phyloP scores from a whole-genome alignment of 805 yeast species.

The Cyberlindnera japonica region DNA sequence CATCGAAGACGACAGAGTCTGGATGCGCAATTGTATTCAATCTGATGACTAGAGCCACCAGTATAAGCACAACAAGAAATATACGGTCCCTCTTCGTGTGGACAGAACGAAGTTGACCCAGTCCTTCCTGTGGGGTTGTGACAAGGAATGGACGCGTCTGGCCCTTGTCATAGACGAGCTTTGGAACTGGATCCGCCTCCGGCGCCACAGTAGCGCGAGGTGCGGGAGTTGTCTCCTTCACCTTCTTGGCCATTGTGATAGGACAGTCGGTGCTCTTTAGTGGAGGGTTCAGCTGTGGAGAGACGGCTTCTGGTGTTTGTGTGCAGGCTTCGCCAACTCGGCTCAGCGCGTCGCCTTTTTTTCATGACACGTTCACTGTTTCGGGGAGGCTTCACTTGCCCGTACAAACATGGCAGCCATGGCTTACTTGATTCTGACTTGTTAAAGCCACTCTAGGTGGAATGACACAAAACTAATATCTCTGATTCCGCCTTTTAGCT shows the following conservation, averaged over 20 bases:
- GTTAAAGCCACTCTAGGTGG: neutral
- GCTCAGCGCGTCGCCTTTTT: conserved; percentile 7
- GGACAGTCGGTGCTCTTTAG: too few species aligned
- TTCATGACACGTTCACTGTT: conserved; percentile 12
- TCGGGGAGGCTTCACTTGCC: neutral
- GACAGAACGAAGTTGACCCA: conserved; percentile 40
- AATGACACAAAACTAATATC: neutral
- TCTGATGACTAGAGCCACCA: conserved; percentile 56
- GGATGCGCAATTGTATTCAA: conserved; percentile 62
- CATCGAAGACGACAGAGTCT: conserved; percentile 83
- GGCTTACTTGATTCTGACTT: neutral
- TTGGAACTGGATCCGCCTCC: conserved; percentile 37
- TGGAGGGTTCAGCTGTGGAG: neutral
- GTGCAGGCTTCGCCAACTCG: neutral
- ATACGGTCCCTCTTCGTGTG: conserved; percentile 35
- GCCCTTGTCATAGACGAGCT: conserved; percentile 48
- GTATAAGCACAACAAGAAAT: conserved; percentile 40
- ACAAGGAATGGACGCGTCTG: conserved; percentile 49
- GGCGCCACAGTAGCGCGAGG: neutral
- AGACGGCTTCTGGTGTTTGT: neutral
- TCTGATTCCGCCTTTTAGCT: too few species aligned
- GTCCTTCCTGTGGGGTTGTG: conserved; percentile 43
- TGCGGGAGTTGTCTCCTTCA: conserved; percentile 10
- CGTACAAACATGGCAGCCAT: neutral
- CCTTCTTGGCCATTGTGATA: conserved; percentile 17